Base-by-base conservation (phyloP, 139 green algal genomes). In the Chlorella ohadii region DNA sequence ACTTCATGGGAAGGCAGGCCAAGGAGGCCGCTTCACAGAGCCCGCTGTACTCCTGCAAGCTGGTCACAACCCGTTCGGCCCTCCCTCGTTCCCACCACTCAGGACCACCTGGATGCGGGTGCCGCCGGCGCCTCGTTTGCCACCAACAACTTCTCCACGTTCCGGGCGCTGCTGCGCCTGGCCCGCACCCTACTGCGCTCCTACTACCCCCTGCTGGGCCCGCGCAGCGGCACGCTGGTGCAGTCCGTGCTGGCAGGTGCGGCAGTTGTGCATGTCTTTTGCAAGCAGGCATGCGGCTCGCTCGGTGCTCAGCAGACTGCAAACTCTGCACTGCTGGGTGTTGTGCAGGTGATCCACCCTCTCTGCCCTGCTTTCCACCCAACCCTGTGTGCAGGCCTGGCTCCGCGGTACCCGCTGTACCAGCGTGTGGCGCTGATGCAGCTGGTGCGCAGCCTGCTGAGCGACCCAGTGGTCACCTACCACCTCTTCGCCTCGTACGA, bases 401-500 rank as follows among this genome's bases (percentile, higher is more conserved):
- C 61, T 4, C 72, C 73, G 1, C 47, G 36, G 41, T 66, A 84
- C 44, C 83, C 81, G 6, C 59, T 91, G 57, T 88, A 78, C 75
- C 90, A 93, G 73, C 77, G 87, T 55, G 87, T 91, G 20, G 88
- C 81, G 15, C 72, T 91, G 22, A 87, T 88, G 82, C 89, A 93
- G 56, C 63, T 93, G 44, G 66, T 94, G 39, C 80, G 86, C 47
- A 78, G 87, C 56, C 79, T 94, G 56, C 72, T 87, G n/a, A 51
- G 39, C 38, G 90, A 94, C 31, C 74, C 84, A 19, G 38, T 85
- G 31, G 47, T 93, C 17, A 23, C 92, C 4, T 85, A 91, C 74
- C 90, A 89, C 81, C 84, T 94, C 0, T 93, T 89, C 61, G 31
- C 59, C 23, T 83, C 83, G 15, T 94, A 87, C 79, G 91, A 94